A percentile compares a stretch with the other conserved stretches of the same genome.
Evolutionary conservation across 2,329 filamentous ascomycete species (phyloP).

Genomic region (Cladosporium sp.): DNA sequence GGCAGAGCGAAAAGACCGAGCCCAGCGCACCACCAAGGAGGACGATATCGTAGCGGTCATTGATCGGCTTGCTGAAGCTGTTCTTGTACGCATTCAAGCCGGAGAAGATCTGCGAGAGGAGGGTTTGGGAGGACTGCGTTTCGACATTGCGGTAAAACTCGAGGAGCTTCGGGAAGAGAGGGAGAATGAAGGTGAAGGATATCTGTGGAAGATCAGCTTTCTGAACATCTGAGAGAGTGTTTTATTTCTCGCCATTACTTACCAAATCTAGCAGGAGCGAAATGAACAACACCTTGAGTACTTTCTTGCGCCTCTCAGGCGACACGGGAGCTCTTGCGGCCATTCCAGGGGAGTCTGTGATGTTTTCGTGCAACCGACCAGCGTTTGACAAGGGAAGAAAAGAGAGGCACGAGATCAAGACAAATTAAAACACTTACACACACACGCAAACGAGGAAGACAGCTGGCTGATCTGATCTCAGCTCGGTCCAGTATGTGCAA

Average conservation of each 20-base stretch:
- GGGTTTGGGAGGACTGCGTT: slow-evolving; percentile 57
- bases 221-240: not conserved
- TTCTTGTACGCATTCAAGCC: slow-evolving; percentile 95
- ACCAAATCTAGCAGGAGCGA: slow-evolving; percentile 90
- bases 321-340: slow-evolving; percentile 23
- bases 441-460: slow-evolving; percentile 1
- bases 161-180: slow-evolving; percentile 90
- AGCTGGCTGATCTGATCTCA: slow-evolving; percentile 13
- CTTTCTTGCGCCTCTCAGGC: slow-evolving; percentile 65
- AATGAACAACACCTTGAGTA: slow-evolving; percentile 83
- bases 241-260: slow-evolving; percentile 37
- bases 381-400: not conserved
- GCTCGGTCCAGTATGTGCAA: slow-evolving; percentile 2
- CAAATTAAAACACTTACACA: not conserved
- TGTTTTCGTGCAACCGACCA: slow-evolving; percentile 4
- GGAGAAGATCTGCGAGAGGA: slow-evolving; percentile 76
- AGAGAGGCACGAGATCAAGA: not conserved
- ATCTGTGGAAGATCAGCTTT: slow-evolving; percentile 59
- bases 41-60: slow-evolving; percentile 95
- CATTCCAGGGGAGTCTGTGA: slow-evolving; percentile 17
- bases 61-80: slow-evolving; percentile 86
- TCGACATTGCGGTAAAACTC: slow-evolving; percentile 94
- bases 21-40: slow-evolving; percentile 90
- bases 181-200: slow-evolving; percentile 97
- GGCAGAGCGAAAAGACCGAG: slow-evolving; percentile 88